Evolutionary conservation across 2,329 filamentous ascomycete species (phyloP).

Genomic region (Colletotrichum karsti): DNA sequence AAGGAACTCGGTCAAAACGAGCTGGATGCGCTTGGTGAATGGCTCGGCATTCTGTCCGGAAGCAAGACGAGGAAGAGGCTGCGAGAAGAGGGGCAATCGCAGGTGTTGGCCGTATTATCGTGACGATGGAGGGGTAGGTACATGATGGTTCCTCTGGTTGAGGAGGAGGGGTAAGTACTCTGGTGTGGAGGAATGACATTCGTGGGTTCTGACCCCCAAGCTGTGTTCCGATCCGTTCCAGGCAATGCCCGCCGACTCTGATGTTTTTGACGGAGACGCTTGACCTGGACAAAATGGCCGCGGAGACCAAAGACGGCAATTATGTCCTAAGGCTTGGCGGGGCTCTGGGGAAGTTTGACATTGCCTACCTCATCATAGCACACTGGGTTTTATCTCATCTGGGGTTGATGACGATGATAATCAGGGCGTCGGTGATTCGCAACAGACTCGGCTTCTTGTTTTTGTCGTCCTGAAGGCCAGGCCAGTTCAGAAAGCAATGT

Average conservation of each 20-base stretch:
- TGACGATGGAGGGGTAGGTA: not conserved
- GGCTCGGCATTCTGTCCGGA: conserved; percentile 23
- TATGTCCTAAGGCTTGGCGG: conserved; percentile 6
- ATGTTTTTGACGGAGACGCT: not conserved
- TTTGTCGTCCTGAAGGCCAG: not conserved
- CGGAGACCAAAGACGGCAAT: conserved; percentile 17
- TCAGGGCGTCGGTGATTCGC: not conserved
- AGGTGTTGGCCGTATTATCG: not conserved
- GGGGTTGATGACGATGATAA: not conserved
- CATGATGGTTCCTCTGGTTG: not conserved
- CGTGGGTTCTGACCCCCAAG: conserved; percentile 3
- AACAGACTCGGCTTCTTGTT: not conserved
- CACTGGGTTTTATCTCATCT: not conserved
- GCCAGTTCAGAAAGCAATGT: no score
- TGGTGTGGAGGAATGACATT: not conserved
- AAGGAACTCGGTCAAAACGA: not conserved
- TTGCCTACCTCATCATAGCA: not conserved
- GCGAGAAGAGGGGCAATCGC: not conserved
- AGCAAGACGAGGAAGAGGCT: not conserved
- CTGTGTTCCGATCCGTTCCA: conserved; percentile 18
- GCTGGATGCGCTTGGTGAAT: not conserved
- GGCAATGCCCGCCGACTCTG: conserved; percentile 18
- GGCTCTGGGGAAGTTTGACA: not conserved
- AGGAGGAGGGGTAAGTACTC: conserved; percentile 11
- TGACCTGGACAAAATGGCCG: conserved; percentile 14